phyloP scores from a whole-genome alignment of 768 basidiomycete species.

The Fibroporia radiculosa region DNA sequence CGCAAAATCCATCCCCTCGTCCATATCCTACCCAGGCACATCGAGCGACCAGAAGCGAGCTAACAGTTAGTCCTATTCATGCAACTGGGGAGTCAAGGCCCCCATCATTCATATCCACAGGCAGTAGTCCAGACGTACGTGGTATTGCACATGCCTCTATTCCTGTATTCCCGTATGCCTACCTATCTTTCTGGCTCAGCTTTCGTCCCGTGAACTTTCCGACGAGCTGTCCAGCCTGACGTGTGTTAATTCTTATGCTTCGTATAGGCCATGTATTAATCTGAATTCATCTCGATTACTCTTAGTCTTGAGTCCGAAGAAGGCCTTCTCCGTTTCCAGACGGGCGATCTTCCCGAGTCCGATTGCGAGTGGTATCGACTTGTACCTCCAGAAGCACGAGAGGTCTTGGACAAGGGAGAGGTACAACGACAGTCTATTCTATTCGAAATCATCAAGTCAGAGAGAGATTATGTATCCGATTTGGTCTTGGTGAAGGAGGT shows the following conservation, averaged over 20 bases:
- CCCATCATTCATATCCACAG: slow-evolving; percentile 17
- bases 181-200: slow-evolving; percentile 10
- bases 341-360: slow-evolving; percentile 51
- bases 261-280: background rate
- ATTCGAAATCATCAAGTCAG: slow-evolving; percentile 86
- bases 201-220: slow-evolving; percentile 10
- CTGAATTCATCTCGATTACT: background rate
- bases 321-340: slow-evolving; percentile 59
- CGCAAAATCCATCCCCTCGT: slow-evolving; percentile 15
- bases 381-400: slow-evolving; percentile 63
- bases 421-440: slow-evolving; percentile 80
- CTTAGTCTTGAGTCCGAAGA: slow-evolving; percentile 56
- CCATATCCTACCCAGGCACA: slow-evolving; percentile 13
- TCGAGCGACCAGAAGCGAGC: slow-evolving; percentile 20
- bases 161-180: slow-evolving; percentile 7
- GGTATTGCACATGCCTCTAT: background rate
- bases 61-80: slow-evolving; percentile 10
- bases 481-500: slow-evolving; percentile 66
- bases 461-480: slow-evolving; percentile 83
- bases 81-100: slow-evolving; percentile 19
- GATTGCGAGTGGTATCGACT: slow-evolving; percentile 82
- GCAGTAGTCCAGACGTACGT: slow-evolving; percentile 21
- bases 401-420: slow-evolving; percentile 67
- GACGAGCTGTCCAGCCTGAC: slow-evolving; percentile 19
- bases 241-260: slow-evolving; percentile 10